phyloP scores from a whole-genome alignment of 2,329 filamentous ascomycete species.

The Coniella lustricola region DNA sequence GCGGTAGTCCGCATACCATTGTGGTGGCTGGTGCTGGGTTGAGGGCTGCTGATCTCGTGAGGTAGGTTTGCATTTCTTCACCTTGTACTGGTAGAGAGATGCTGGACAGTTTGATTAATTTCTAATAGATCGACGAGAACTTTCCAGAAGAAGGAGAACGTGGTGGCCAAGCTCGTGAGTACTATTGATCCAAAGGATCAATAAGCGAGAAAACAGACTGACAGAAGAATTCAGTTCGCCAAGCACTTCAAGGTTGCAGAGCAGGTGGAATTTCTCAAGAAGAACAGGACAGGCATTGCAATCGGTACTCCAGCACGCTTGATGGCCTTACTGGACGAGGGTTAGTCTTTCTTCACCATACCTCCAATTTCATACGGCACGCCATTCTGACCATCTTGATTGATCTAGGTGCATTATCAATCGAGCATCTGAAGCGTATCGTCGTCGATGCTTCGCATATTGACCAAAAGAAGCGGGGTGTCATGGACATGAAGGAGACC shows the following conservation, averaged over 20 bases:
- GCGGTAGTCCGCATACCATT: slow-evolving; percentile 75
- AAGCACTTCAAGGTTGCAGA: slow-evolving; percentile 97
- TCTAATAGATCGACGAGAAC: slow-evolving; percentile 57
- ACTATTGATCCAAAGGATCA: not conserved
- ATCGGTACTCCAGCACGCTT: slow-evolving; percentile 84
- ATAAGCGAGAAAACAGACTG: slow-evolving; percentile 7
- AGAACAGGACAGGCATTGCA: slow-evolving; percentile 68
- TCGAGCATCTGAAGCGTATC: slow-evolving; percentile 15
- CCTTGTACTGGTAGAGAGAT: not conserved
- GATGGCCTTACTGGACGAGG: slow-evolving; percentile 74
- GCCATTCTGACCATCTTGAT: not conserved
- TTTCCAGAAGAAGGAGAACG: slow-evolving; percentile 70
- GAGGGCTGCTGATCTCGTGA: slow-evolving; percentile 73
- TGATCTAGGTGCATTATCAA: slow-evolving; percentile 8
- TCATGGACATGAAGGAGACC: slow-evolving; percentile 93
- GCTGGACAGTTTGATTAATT: slow-evolving; percentile 18
- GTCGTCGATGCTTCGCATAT: slow-evolving; percentile 74
- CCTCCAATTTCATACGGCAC: not conserved
- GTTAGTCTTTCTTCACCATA: slow-evolving; percentile 34
- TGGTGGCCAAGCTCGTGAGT: slow-evolving; percentile 71
- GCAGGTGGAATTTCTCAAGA: slow-evolving; percentile 67
- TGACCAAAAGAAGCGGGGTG: slow-evolving; percentile 87
- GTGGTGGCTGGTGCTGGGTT: slow-evolving; percentile 81
- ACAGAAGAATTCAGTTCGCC: slow-evolving; percentile 55
- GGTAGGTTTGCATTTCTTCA: slow-evolving; percentile 36